A percentile compares a stretch with the other conserved stretches of the same genome.
Conservation (phyloP, 1,284 basidiomycete species). For the Malassezia pachydermatis region DNA sequence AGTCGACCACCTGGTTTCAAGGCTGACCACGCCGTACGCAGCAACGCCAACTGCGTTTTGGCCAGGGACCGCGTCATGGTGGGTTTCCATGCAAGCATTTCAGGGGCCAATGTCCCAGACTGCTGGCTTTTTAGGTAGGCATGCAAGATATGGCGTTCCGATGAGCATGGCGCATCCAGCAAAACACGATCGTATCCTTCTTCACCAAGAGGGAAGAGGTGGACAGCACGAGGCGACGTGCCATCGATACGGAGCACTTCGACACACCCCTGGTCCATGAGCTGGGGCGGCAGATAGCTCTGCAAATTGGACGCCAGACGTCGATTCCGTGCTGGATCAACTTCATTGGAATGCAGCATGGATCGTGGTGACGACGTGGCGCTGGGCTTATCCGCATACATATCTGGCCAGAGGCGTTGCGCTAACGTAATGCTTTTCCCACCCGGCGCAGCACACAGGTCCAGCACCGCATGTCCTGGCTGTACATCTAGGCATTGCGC, state of each 20-base stretch:
- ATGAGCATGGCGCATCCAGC: slow-evolving; percentile 11
- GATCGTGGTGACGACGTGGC: background rate
- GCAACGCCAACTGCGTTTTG: slow-evolving; percentile 8
- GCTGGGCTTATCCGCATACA: slow-evolving; percentile 4
- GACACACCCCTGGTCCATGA: slow-evolving; percentile 3
- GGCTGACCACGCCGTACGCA: slow-evolving; percentile 6
- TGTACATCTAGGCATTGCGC: slow-evolving; percentile 6
- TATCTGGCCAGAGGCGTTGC: slow-evolving; percentile 8
- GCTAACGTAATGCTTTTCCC: slow-evolving; percentile 4
- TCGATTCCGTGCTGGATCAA: background rate
- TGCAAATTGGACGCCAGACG: slow-evolving; percentile 4
- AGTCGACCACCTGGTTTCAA: background rate
- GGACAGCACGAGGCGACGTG: slow-evolving; percentile 7
- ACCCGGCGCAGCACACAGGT: slow-evolving; percentile 12
- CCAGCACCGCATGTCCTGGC: slow-evolving; percentile 11
- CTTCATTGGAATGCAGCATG: slow-evolving; percentile 10
- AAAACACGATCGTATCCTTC: slow-evolving; percentile 9
- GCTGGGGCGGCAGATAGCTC: slow-evolving; percentile 1
- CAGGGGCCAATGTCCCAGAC: slow-evolving; percentile 2
- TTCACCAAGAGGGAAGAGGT: slow-evolving; percentile 10
- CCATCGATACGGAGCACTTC: slow-evolving; percentile 9
- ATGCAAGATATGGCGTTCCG: slow-evolving; percentile 10
- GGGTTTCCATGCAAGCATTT: slow-evolving; percentile 13
- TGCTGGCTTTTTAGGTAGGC: background rate
- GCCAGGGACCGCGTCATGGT: background rate